Evolutionary conservation across 768 basidiomycete species (phyloP), one percentile per base, ranked within the genome.

Genomic region (Tricholoma terreum): DNA sequence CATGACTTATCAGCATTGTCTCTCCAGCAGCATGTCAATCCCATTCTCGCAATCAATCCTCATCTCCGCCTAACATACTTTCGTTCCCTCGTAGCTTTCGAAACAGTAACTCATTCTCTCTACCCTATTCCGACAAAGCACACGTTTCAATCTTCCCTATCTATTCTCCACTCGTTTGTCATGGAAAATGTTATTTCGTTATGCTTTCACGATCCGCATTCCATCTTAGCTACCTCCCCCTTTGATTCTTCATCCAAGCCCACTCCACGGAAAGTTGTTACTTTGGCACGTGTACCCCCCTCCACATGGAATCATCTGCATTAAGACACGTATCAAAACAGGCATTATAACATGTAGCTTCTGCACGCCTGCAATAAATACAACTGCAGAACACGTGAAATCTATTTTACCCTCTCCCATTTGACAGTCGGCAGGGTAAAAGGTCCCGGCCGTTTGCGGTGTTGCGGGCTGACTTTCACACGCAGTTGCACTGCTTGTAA

Each of bases 31-130:
- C 53, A 55, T 21, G 22, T 45, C 56, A 59, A 33, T 30, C 14
- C 33, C 50, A 43, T 27, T 50, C 40, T 54, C 19, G 46, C 50
- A 48, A 27, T 49, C 56, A 42, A 43, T 42, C 50, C 54, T 61
- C 62, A 59, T 61, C 60, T 63, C 62, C 61, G 50, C 63, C 61
- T 6, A 60, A 50, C 57, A 64, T 57, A 51, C 50, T 54, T 50
- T 59, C 57, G 46, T 52, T 38, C 36, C 46, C 48, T 17, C 22
- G 48, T 63, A 61, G 62, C 63, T 60, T 51, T 62, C 52, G 51
- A 58, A 57, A 61, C 56, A 61, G 38, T 30, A 55, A 49, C 19
- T 15, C 58, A 56, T 36, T 15, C n/a, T 36, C 52, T 53, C 22
- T 27, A 34, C 33, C 27, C 22, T 30, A 55, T 24, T 48, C 19